phyloP scores from a whole-genome alignment of 345 rosid species.

The Citrus maxima region DNA sequence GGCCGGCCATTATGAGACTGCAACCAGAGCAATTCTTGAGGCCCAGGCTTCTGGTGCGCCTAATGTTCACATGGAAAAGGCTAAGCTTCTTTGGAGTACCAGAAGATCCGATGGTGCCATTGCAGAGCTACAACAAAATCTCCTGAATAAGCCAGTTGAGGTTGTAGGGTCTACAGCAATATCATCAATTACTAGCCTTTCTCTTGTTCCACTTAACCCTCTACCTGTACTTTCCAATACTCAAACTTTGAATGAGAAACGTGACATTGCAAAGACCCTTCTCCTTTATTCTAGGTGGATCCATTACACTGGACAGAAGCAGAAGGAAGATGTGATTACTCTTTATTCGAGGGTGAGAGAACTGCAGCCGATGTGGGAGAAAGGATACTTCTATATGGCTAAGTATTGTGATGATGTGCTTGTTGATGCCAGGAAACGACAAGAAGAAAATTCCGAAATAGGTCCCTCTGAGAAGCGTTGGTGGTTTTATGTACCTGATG shows the following conservation, averaged over 20 bases:
- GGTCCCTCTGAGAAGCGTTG: conserved; percentile 62
- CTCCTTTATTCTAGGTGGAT: conserved; percentile 93
- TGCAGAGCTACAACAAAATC: conserved; percentile 84
- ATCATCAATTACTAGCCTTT: conserved; percentile 71
- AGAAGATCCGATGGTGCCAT: conserved; percentile 90
- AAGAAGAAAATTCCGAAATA: conserved; percentile 67
- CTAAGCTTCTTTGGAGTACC: conserved; percentile 92
- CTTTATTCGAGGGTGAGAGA: conserved; percentile 86
- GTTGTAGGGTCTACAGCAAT: conserved; percentile 70
- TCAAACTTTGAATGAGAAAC: conserved; percentile 58
- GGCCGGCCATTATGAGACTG: conserved; percentile 96
- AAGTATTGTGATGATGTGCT: conserved; percentile 93
- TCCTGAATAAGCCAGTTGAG: conserved; percentile 82
- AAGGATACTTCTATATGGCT: conserved; percentile 90
- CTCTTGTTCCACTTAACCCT: conserved; percentile 62
- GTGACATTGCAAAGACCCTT: conserved; percentile 81
- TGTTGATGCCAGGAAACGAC: conserved; percentile 91
- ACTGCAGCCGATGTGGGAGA: conserved; percentile 88
- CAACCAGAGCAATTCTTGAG: conserved; percentile 86
- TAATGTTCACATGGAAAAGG: conserved; percentile 92
- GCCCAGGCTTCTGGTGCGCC: conserved; percentile 92
- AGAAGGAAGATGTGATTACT: conserved; percentile 87
- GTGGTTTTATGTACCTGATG: conserved; percentile 79
- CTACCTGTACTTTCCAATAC: conserved; percentile 54
- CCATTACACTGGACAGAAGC: conserved; percentile 89